A percentile compares a stretch with the other conserved stretches of the same genome.
Evolutionary conservation across 2,329 filamentous ascomycete genomes (phyloP).

Genomic region (Penicillium sclerotigenum): DNA sequence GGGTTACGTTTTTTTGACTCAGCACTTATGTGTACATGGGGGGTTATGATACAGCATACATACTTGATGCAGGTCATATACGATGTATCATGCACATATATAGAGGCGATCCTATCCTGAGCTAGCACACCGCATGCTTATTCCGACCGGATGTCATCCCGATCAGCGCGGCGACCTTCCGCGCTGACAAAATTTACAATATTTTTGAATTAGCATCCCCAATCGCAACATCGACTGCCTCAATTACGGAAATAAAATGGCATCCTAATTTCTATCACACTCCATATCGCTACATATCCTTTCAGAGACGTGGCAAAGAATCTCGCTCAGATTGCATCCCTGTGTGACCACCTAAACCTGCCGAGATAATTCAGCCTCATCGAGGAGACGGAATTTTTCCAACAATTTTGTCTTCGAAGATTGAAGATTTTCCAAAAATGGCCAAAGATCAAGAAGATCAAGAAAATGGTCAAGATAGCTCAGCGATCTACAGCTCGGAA

Average conservation of each 20-base stretch:
- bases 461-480: conserved; percentile 17
- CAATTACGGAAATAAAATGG: neutral
- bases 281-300: neutral
- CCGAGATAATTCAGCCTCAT: neutral
- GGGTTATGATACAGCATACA: too few relatives aligned
- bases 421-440: neutral
- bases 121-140: neutral
- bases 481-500: conserved; percentile 1
- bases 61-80: neutral
- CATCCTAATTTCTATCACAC: neutral
- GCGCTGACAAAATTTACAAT: conserved; percentile 10
- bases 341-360: neutral
- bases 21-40: neutral
- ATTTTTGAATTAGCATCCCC: neutral
- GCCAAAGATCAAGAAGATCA: conserved; percentile 12
- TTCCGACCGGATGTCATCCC: neutral
- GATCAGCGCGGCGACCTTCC: neutral
- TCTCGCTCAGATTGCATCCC: neutral
- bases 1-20: neutral
- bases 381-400: neutral
- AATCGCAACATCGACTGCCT: neutral
- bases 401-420: neutral
- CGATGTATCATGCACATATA: neutral
- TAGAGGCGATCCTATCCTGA: neutral
- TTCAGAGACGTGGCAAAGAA: neutral